Evolutionary conservation across 78 protist species (phyloP), one percentile per base, ranked within the genome.

Genomic region (Creolimax fragrantissima): DNA sequence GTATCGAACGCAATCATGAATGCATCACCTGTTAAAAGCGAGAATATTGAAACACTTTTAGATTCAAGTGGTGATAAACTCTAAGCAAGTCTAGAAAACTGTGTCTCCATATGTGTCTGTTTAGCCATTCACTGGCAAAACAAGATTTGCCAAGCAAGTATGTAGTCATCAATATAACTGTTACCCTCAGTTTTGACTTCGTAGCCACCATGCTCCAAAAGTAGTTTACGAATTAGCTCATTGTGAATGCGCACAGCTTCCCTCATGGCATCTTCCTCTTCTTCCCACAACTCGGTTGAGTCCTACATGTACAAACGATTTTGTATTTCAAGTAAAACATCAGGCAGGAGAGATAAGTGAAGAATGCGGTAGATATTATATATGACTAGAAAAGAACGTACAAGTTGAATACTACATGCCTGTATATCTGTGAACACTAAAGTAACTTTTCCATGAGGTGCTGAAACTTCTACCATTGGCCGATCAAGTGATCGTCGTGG

Each of bases 1-100:
- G 39, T 2, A 32, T 35, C 89, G 93, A 95, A 95, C 44, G 96
- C 95, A 3, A 93, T 36, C 96, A 95, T 95, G 84, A 95, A 95
- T 3, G 94, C 94, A n/a, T 95, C 96, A 3, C 95, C 95, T 41
- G 90, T 43, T 43, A 5, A 41, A 7, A 41, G 85, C 5, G 36
- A 81, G 85, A 41, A 81, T 3, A 3, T 17, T 81, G 4, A 81
- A 5, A 5, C 4, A n/a, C n/a, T n/a, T n/a, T n/a, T n/a, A n/a
- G n/a, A n/a, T n/a, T n/a, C n/a, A n/a, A n/a, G n/a, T n/a, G n/a
- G n/a, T n/a, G n/a, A n/a, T n/a, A n/a, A n/a, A n/a, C n/a, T n/a
- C n/a, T n/a, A n/a, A n/a, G n/a, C n/a, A n/a, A n/a, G n/a, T n/a
- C n/a, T n/a, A n/a, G n/a, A n/a, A n/a, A n/a, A n/a, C n/a, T n/a